phyloP scores from a whole-genome alignment of 805 yeast species.

The Lipomyces oligophaga region DNA sequence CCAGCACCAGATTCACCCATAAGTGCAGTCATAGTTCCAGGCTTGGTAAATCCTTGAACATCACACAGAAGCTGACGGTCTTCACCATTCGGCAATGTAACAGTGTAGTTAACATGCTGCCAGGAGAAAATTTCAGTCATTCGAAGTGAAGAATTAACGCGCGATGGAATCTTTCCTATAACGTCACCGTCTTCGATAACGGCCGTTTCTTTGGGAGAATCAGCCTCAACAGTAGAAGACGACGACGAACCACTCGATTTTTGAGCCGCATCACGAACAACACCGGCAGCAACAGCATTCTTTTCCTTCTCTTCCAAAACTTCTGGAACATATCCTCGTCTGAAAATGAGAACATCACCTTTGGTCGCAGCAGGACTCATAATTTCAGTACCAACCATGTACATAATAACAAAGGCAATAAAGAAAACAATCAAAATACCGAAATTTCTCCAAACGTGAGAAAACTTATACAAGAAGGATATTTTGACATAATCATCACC shows the following conservation, averaged over 20 bases:
- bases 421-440: conserved; percentile 60
- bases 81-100: conserved; percentile 44
- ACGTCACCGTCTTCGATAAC: conserved; percentile 33
- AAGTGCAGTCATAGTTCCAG: conserved; percentile 75
- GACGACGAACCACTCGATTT: not conserved
- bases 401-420: conserved; percentile 38
- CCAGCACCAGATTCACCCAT: conserved; percentile 91
- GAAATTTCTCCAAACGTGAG: conserved; percentile 76
- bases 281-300: not conserved
- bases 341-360: conserved; percentile 35
- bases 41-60: conserved; percentile 70
- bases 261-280: not conserved
- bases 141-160: not conserved
- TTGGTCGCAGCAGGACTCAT: conserved; percentile 31
- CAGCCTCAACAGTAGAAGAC: not conserved
- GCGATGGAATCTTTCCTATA: conserved; percentile 23
- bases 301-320: not conserved
- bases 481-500: conserved; percentile 57
- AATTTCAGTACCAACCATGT: conserved; percentile 37
- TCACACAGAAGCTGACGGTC: conserved; percentile 43
- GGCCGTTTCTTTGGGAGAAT: no score
- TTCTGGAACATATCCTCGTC: conserved; percentile 19
- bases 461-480: conserved; percentile 50
- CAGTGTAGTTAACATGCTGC: conserved; percentile 57
- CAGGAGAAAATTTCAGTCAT: conserved; percentile 47